Base-by-base conservation (phyloP, 768 basidiomycete genomes). In the Mycena indigotica region DNA sequence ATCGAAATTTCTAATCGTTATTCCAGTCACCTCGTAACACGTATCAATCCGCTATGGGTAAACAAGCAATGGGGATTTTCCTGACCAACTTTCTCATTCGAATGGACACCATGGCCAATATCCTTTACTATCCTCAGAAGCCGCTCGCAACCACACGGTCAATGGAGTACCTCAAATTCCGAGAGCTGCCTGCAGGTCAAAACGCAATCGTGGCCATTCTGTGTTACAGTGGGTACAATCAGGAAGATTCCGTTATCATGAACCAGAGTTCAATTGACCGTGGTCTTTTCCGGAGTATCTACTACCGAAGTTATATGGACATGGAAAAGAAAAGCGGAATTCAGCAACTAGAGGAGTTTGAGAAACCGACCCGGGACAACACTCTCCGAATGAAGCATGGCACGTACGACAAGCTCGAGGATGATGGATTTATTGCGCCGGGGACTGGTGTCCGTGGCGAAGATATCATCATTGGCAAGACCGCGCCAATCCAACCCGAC, bases 211-310 rank as follows among this genome's bases (percentile, higher is more conserved):
- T 99, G 56, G 96, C 96, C 13, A 98, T 99, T 67, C 79, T 98
- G 54, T 98, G 95, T 69, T 99, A 99, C 76, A 98, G 95, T 66
- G 96, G 96, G 48, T 99, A 99, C 77, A 99, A 99, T 72, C 97
- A 99, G 75, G 97, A 98, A 84, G 97, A 99, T 83, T 99, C 97
- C 61, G 97, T 99, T 75, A 98, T 99, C 76, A 98, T 99, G 96
- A 98, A 98, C 72, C 97, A 99, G 75, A 94, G 91, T 65, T 96
- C 97, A 25, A 91, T 99, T 65, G 96, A 99, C 69, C 91, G 97
- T 57, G 96, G 97, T 57, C 82, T 99, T 28, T 99, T 99, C 89
- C 86, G 96, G 32, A 96, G 94, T 79, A 91, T 99, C 67, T 99
- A 98, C 73, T 98, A 98, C 72, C 86, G 97, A 65, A 94, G 94